Evolutionary conservation across 2,329 filamentous ascomycete species (phyloP).

Genomic region (Apiospora saccharicola): DNA sequence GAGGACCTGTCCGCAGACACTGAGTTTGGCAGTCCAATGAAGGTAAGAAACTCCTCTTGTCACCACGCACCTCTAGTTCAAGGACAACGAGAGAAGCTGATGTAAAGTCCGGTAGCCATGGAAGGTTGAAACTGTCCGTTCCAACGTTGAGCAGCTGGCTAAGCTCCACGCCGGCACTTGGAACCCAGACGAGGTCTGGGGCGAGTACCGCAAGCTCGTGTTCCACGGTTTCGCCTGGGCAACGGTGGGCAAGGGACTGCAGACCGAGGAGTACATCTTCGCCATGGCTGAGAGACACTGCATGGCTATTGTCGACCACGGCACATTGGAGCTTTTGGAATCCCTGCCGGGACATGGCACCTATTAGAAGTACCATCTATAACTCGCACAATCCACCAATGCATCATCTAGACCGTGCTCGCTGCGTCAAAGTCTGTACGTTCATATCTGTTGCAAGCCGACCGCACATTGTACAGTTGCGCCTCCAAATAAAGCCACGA

Average conservation of each 20-base stretch:
- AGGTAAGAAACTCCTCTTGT: neutral
- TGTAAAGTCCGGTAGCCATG: slow-evolving; percentile 23
- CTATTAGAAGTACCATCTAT: too few species aligned
- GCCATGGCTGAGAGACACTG: neutral
- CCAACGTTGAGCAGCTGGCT: slow-evolving; percentile 40
- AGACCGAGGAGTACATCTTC: slow-evolving; percentile 8
- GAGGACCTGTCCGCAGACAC: slow-evolving; percentile 28
- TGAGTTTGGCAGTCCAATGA: neutral
- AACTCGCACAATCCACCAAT: too few species aligned
- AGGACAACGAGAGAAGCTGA: neutral
- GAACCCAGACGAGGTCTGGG: slow-evolving; percentile 30
- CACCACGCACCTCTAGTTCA: too few species aligned
- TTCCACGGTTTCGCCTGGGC: slow-evolving; percentile 33
- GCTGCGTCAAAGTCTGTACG: too few species aligned
- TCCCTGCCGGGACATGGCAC: neutral
- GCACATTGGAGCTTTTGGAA: neutral
- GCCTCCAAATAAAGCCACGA: too few species aligned
- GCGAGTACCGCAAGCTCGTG: slow-evolving; percentile 32
- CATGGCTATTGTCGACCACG: neutral
- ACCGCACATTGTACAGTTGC: too few species aligned
- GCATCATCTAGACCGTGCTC: too few species aligned
- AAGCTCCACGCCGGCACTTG: slow-evolving; percentile 34
- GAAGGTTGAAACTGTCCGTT: slow-evolving; percentile 28
- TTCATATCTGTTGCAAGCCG: too few species aligned
- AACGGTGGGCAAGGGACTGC: neutral